Evolutionary conservation across 2,329 filamentous ascomycete species (phyloP), one percentile per base, ranked within the genome.

Genomic region (Fusarium torulosum): DNA sequence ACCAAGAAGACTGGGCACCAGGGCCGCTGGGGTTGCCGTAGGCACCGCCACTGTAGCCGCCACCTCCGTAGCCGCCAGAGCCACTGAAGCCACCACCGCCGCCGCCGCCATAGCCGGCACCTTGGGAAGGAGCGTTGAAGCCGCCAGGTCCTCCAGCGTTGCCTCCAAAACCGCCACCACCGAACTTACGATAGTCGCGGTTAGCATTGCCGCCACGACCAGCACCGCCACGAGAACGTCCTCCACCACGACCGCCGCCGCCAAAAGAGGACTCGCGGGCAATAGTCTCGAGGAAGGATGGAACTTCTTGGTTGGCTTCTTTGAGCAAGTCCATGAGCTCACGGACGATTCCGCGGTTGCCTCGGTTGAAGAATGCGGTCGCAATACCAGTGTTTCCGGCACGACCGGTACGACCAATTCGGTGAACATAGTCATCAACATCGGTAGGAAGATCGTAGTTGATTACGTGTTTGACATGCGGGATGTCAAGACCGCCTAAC

Each of bases 381-480:
- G 96, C 93, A 72, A 97, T 90, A 91, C 96, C 96, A 75, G 95
- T 98, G 86, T 99, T 99, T 81, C 96, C 96, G 71, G 96, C 96
- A 93, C 96, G 96, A 78, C 96, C 96, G 70, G 96, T 99, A 95
- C 96, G 96, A 90, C 96, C 96, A 76, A 99, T 99, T 80, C 96
- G 93, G 83, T 99, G 96, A 60, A 99, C 96, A 74, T 99, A 99
- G 82, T 98, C 96, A 76, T 98, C 96, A 75, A 98, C 97, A 77
- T 98, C 96, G 57, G 94, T 97, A 49, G 96, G 96, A n/a, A 99
- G 88, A 80, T 99, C 96, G 81, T 99, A 99, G 86, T 99, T 99
- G 86, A 99, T 90, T 47, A 99, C 96, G 82, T 99, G 96, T 42
- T 90, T 95, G 65, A 99, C 96, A 72, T 97, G 97, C 14, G 95